Conservation (phyloP, 495 filamentous ascomycete genomes). For the Neurospora sp. region DNA sequence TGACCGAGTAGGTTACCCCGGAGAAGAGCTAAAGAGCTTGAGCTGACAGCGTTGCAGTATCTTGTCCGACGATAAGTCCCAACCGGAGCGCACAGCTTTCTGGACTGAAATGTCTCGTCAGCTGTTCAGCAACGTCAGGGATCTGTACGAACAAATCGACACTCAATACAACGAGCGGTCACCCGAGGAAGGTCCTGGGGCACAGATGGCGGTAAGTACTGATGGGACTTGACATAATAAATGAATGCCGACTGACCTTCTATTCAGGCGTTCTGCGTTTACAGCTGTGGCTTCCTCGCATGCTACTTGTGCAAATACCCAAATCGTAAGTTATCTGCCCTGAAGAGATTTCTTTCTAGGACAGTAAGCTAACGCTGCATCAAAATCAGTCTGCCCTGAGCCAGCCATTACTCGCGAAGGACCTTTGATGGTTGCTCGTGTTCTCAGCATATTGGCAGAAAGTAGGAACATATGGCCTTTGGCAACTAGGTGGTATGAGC, state of each 20-base stretch:
- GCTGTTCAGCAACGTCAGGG: constrained; percentile 36
- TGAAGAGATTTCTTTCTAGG: not conserved
- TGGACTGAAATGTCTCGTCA: constrained; percentile 35
- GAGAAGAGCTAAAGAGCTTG: not conserved
- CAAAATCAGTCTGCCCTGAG: constrained; percentile 26
- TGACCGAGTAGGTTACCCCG: constrained; percentile 29
- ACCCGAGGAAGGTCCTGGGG: constrained; percentile 33
- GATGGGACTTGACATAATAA: not conserved
- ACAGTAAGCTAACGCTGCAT: not conserved
- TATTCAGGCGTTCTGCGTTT: constrained; percentile 36
- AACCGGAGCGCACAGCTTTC: constrained; percentile 23
- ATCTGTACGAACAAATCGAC: constrained; percentile 37
- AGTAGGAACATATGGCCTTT: constrained; percentile 37
- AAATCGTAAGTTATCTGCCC: constrained; percentile 19
- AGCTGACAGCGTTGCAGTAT: constrained; percentile 22
- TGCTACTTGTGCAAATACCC: constrained; percentile 38
- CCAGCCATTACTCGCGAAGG: constrained; percentile 24
- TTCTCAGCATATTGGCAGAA: constrained; percentile 28
- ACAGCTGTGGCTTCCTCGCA: constrained; percentile 39
- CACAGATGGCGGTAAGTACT: constrained; percentile 38
- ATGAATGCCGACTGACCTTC: constrained; percentile 1
- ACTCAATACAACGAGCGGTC: constrained; percentile 32
- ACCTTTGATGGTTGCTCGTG: constrained; percentile 28
- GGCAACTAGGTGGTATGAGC: constrained; percentile 33
- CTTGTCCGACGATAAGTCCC: constrained; percentile 26